These are phyloP conservation scores for Blumeria hordei DNA, from an alignment of 2,329 filamentous ascomycete species.

Conservation along the genomic window DNA sequence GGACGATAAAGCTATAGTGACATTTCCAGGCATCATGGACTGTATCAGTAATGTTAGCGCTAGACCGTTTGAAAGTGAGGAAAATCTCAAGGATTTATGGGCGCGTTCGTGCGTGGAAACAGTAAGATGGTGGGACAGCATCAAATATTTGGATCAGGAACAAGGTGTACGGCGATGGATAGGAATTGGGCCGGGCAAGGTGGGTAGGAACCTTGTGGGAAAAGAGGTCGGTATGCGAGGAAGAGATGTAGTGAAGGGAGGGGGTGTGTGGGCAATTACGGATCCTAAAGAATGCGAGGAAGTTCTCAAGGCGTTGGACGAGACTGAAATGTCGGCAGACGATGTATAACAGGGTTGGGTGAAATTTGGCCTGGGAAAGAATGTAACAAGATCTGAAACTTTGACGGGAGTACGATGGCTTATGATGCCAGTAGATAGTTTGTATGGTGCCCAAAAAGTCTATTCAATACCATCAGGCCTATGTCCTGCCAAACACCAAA, in stretches of 20 bases:
- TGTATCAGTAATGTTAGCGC: conserved; percentile 76
- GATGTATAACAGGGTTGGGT: conserved; percentile 6
- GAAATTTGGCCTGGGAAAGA: no score
- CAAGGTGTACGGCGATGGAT: conserved; percentile 65
- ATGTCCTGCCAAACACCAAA: no score
- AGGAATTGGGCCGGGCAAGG: conserved; percentile 80
- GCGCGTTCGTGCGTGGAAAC: conserved; percentile 74
- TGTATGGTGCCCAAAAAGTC: no score
- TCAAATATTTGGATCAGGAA: conserved; percentile 69
- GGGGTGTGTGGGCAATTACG: conserved; percentile 79
- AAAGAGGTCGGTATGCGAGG: conserved; percentile 81
- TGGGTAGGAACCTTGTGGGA: conserved; percentile 76
- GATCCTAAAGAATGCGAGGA: conserved; percentile 56
- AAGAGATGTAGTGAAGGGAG: conserved; percentile 57
- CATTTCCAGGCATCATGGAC: conserved; percentile 49
- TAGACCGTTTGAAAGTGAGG: conserved; percentile 46
- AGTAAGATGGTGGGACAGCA: conserved; percentile 83
- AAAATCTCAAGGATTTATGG: conserved; percentile 55
- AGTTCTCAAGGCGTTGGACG: conserved; percentile 37
- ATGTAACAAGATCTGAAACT: no score
- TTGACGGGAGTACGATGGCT: no score
- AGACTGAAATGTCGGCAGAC: conserved; percentile 25
- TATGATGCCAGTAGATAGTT: no score
- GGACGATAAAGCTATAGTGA: conserved; percentile 38
- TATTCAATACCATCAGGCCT: no score